phyloP scores from a whole-genome alignment of 768 basidiomycete genomes.

The Goffeauzyma gilvescens region DNA sequence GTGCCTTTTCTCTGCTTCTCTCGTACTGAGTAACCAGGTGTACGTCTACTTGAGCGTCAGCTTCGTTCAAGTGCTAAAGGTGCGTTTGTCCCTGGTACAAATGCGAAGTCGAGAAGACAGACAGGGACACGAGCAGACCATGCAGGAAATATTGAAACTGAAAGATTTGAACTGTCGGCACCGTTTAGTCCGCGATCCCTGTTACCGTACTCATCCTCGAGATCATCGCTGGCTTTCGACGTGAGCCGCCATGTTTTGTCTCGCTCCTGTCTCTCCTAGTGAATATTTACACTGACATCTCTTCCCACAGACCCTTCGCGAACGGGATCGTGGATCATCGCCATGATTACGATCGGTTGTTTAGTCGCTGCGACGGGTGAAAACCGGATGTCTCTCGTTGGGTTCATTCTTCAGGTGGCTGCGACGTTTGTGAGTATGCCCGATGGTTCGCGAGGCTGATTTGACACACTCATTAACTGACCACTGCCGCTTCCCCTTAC shows the following conservation, averaged over 20 bases:
- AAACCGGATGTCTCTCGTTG: slow-evolving; percentile 7
- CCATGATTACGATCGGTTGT: slow-evolving; percentile 10
- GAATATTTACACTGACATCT: too few species aligned
- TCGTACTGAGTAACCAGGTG: slow-evolving; percentile 15
- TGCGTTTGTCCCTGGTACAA: not conserved
- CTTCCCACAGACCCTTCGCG: slow-evolving; percentile 2
- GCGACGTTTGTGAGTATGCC: slow-evolving; percentile 11
- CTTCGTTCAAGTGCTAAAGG: slow-evolving; percentile 20
- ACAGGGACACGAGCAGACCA: not conserved
- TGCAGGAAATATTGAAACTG: too few species aligned
- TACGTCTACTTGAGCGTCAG: slow-evolving; percentile 16
- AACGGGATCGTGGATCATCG: slow-evolving; percentile 6
- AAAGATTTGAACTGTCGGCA: too few species aligned
- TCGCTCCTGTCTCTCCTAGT: too few species aligned
- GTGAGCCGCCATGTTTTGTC: slow-evolving; percentile 5
- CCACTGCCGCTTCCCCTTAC: too few species aligned
- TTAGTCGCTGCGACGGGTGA: slow-evolving; percentile 11
- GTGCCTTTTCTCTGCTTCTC: slow-evolving; percentile 13
- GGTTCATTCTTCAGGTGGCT: slow-evolving; percentile 11
- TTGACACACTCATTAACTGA: too few species aligned
- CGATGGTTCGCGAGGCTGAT: too few species aligned
- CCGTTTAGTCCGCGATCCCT: slow-evolving; percentile 13
- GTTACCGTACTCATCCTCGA: slow-evolving; percentile 13
- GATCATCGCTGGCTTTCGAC: too few species aligned
- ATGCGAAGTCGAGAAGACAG: not conserved